These are phyloP conservation scores for Nothophoma quercina DNA, from an alignment of 2,329 filamentous ascomycete genomes.

Conservation along the genomic window DNA sequence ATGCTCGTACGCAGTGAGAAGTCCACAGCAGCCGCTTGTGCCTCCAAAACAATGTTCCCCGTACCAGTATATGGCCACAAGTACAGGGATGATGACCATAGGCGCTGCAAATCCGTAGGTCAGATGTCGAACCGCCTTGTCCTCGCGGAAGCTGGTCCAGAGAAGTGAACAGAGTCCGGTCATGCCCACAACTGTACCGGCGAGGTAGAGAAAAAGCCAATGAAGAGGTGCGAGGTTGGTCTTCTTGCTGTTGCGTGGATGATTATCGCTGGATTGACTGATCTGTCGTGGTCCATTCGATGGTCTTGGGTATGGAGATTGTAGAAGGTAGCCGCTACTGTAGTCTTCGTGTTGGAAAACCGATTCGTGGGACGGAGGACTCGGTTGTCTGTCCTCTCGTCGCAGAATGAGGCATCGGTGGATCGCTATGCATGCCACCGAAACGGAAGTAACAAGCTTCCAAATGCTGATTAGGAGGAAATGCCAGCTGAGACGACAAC, in stretches of 20 bases:
- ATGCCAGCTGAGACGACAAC: constrained; percentile 27
- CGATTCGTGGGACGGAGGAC: too few species aligned
- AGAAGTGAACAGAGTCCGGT: constrained; percentile 18
- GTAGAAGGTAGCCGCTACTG: too few species aligned
- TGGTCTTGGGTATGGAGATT: too few species aligned
- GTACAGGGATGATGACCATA: constrained; percentile 15
- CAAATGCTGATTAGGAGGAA: constrained; percentile 24
- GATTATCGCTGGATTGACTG: too few species aligned
- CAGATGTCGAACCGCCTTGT: constrained; percentile 16
- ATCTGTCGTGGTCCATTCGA: too few species aligned
- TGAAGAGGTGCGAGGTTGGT: constrained; percentile 8
- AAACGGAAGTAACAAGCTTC: constrained; percentile 25
- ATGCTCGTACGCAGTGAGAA: too few species aligned
- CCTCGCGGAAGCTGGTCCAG: constrained; percentile 18
- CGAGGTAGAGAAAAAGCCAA: constrained; percentile 24
- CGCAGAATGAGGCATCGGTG: constrained; percentile 19
- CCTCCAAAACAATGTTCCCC: constrained; percentile 11
- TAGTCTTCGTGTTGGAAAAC: too few species aligned
- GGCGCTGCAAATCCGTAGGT: constrained; percentile 19
- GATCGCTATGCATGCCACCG: constrained; percentile 18
- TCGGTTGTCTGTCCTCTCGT: too few species aligned
- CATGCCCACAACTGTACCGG: constrained; percentile 24
- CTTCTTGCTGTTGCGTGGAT: too few species aligned
- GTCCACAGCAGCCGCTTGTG: too few species aligned
- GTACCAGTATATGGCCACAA: constrained; percentile 19